phyloP scores from a whole-genome alignment of 2,329 filamentous ascomycete genomes.

The Stenocarpella maydis region DNA sequence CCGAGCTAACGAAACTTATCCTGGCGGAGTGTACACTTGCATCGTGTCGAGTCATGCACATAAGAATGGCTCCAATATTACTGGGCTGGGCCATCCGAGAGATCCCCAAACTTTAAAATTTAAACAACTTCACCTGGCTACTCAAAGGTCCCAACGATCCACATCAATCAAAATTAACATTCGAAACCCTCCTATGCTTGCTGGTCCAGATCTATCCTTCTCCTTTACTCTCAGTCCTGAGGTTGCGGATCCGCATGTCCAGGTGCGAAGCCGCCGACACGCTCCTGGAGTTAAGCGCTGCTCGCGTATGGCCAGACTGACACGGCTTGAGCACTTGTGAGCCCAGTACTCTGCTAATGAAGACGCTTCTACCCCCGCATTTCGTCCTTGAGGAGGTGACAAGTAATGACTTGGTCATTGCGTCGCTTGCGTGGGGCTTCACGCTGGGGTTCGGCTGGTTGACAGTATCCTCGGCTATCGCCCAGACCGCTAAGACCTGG shows the following conservation, averaged over 20 bases:
- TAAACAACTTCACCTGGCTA: not conserved
- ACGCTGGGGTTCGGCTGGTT: slow-evolving; percentile 29
- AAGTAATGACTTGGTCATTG: slow-evolving; percentile 26
- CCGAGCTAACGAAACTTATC: too few relatives aligned
- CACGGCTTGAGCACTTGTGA: not conserved
- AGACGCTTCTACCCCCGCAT: slow-evolving; percentile 14
- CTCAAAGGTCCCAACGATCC: not conserved
- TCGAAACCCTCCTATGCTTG: not conserved
- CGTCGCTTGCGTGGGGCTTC: slow-evolving; percentile 27
- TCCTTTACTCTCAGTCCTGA: not conserved
- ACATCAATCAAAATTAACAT: not conserved
- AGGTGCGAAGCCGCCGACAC: slow-evolving; percentile 4
- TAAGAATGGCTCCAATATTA: not conserved
- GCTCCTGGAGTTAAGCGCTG: slow-evolving; percentile 15
- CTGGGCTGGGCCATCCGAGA: not conserved
- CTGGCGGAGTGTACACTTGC: too few relatives aligned
- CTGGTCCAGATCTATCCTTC: not conserved
- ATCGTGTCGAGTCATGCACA: slow-evolving; percentile 7
- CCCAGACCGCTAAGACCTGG: slow-evolving; percentile 20
- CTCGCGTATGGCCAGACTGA: slow-evolving; percentile 8
- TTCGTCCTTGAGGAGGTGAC: slow-evolving; percentile 25
- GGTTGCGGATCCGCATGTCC: slow-evolving; percentile 17
- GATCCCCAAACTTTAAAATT: not conserved
- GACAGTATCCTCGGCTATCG: slow-evolving; percentile 15
- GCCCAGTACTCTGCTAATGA: not conserved